Base-by-base conservation (phyloP, 1,284 basidiomycete genomes). In the Moesziomyces parantarcticus region DNA sequence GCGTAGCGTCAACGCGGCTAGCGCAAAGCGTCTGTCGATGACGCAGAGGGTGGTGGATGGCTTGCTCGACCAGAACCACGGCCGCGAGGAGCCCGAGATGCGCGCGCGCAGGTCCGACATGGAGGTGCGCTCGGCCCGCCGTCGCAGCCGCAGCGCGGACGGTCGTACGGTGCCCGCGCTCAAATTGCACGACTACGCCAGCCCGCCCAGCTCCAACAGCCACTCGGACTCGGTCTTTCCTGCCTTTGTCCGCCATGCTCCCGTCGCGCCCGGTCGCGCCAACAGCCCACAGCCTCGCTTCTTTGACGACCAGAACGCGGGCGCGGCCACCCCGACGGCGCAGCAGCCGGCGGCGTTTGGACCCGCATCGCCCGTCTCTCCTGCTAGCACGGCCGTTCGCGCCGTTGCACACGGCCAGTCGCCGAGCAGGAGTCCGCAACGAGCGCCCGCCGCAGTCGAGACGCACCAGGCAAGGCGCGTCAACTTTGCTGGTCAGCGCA, bases 41-140 rank as follows among this genome's bases (percentile, higher is more conserved):
- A 59, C 75, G 1, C 59, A 73, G 45, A 57, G 56, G 36, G 75
- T 76, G 9, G 70, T 67, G 5, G 66, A 73, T 26, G 75, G 75
- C 26, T 22, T 67, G n/a, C 59, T 76, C 23, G 51, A 54, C 20
- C 65, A 67, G 42, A 61, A 64, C 21, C 70, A 56, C 18, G 75
- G 75, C 5, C 68, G 58, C 43, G 75, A 76, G 25, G 75, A 76
- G 53, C 75, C 75, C n/a, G 66, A 65, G 32, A 68, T 69, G 61
- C 56, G 70, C 32, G 39, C 69, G 13, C 57, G 51, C 34, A 44
- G 68, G 11, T 50, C 56, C 42, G 68, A 65, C 41, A 65, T 64
- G 51, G 56, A 67, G 34, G 65, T 63, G 5, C 39, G 50, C 42
- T 54, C 59, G 8, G 53, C 48, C 10, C 61, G 75, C 14, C 64